phyloP scores from a whole-genome alignment of 148 eudicot genomes.

The Polygonum maritimum region DNA sequence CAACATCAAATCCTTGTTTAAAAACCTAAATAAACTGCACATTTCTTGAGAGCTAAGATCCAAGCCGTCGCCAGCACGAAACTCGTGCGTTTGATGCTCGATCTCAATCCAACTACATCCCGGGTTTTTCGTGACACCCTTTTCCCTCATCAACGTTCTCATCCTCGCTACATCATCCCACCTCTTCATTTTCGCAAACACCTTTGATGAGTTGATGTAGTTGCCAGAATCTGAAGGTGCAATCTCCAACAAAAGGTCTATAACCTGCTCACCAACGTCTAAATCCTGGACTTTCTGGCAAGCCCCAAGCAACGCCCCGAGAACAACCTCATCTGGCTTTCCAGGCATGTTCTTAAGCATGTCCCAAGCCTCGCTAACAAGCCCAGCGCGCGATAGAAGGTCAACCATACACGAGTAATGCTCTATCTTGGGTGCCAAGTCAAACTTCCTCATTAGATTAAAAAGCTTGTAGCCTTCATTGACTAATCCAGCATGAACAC shows the following conservation, averaged over 20 bases:
- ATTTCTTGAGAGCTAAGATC: constrained; percentile 24
- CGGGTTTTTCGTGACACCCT: constrained; percentile 34
- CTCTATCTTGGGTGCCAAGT: constrained; percentile 45
- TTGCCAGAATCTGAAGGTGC: constrained; percentile 51
- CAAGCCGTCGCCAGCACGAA: constrained; percentile 39
- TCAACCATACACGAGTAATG: constrained; percentile 71
- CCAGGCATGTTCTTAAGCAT: constrained; percentile 45
- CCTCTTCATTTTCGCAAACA: constrained; percentile 38
- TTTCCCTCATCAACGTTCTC: constrained; percentile 42
- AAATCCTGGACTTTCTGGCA: constrained; percentile 41
- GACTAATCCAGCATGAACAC: constrained; percentile 49
- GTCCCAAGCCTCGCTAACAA: constrained; percentile 53
- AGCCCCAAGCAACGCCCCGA: constrained; percentile 56
- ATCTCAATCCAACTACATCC: constrained; percentile 46
- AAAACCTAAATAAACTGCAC: constrained; percentile 23
- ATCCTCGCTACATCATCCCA: constrained; percentile 53
- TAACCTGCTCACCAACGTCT: constrained; percentile 37
- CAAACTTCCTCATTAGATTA: constrained; percentile 35
- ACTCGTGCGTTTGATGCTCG: constrained; percentile 22
- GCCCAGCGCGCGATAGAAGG: constrained; percentile 56
- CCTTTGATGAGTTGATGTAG: constrained; percentile 40
- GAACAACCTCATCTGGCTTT: constrained; percentile 45
- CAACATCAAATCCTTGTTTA: constrained; percentile 37
- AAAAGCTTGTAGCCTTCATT: constrained; percentile 38
- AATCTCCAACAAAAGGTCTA: constrained; percentile 37